phyloP scores from a whole-genome alignment of 495 filamentous ascomycete species.

The Xanthoparmelia taractica region DNA sequence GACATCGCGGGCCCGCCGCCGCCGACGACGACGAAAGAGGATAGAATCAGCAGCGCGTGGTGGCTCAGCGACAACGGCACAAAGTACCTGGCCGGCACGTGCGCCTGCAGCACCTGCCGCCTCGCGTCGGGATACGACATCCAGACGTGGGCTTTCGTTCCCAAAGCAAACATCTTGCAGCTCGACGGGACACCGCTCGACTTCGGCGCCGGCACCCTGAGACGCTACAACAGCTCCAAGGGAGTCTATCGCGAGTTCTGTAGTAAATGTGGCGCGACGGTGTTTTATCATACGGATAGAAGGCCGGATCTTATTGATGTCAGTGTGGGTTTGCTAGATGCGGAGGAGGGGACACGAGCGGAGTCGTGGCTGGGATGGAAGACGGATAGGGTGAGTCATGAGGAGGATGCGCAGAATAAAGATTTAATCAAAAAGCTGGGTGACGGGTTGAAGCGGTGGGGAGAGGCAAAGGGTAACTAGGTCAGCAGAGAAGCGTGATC shows the following conservation, averaged over 20 bases:
- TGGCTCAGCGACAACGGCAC: slow-evolving; percentile 34
- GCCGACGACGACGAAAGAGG: too few species aligned
- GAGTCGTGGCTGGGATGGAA: slow-evolving; percentile 39
- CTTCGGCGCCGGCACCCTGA: slow-evolving; percentile 39
- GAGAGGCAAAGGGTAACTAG: background rate
- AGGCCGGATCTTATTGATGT: slow-evolving; percentile 43
- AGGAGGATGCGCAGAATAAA: slow-evolving; percentile 33
- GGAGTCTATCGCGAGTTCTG: slow-evolving; percentile 47
- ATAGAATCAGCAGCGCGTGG: slow-evolving; percentile 36
- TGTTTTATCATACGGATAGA: slow-evolving; percentile 41
- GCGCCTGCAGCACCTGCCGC: slow-evolving; percentile 48
- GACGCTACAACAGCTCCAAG: slow-evolving; percentile 38
- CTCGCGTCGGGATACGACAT: slow-evolving; percentile 39
- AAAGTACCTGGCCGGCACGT: slow-evolving; percentile 37
- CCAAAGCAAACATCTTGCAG: slow-evolving; percentile 19
- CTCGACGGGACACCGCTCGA: slow-evolving; percentile 28
- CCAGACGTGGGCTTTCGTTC: slow-evolving; percentile 40
- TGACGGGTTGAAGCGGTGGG: slow-evolving; percentile 32
- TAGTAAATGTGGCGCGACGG: slow-evolving; percentile 42
- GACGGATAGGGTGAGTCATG: slow-evolving; percentile 26
- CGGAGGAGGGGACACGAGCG: slow-evolving; percentile 42
- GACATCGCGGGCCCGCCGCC: slow-evolving; percentile 27
- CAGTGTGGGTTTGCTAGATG: slow-evolving; percentile 42
- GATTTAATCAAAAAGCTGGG: slow-evolving; percentile 29
- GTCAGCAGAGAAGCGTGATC: background rate